Conservation (phyloP, 768 basidiomycete species). For the Clathrus columnatus region DNA sequence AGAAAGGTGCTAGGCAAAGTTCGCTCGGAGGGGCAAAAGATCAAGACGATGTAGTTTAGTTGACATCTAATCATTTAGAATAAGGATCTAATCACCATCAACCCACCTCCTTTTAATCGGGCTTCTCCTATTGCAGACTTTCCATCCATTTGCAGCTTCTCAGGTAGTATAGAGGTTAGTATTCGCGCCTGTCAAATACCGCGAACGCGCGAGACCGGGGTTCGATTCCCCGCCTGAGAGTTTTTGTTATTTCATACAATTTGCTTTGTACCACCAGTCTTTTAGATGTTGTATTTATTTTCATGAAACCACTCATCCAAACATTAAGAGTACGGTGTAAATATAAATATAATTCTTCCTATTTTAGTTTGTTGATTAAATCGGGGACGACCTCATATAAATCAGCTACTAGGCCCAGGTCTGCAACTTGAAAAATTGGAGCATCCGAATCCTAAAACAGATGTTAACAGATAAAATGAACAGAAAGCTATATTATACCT, state of each 20-base stretch:
- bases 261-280: too few relatives aligned
- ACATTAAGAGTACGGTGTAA: too few relatives aligned
- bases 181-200: conserved; percentile 10
- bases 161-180: conserved; percentile 11
- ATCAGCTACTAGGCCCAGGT: conserved; percentile 90
- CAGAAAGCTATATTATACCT: conserved; percentile 39
- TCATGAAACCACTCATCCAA: too few relatives aligned
- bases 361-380: conserved; percentile 78
- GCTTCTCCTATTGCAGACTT: too few relatives aligned
- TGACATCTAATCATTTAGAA: too few relatives aligned
- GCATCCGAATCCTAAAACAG: conserved; percentile 79
- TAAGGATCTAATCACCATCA: too few relatives aligned
- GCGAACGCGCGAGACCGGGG: conserved; percentile 12
- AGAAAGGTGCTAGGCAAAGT: conserved; percentile 40
- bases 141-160: not conserved
- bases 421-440: conserved; percentile 98
- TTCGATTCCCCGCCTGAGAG: conserved; percentile 13
- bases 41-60: not conserved
- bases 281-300: too few relatives aligned
- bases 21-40: conserved; percentile 11
- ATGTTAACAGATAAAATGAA: not conserved
- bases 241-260: not conserved
- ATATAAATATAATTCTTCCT: conserved; percentile 13
- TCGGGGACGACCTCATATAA: conserved; percentile 89
- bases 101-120: too few relatives aligned